A percentile compares a stretch with the other conserved stretches of the same genome.
Conservation (phyloP, 2,329 filamentous ascomycete genomes). For the Penicillium hordei region DNA sequence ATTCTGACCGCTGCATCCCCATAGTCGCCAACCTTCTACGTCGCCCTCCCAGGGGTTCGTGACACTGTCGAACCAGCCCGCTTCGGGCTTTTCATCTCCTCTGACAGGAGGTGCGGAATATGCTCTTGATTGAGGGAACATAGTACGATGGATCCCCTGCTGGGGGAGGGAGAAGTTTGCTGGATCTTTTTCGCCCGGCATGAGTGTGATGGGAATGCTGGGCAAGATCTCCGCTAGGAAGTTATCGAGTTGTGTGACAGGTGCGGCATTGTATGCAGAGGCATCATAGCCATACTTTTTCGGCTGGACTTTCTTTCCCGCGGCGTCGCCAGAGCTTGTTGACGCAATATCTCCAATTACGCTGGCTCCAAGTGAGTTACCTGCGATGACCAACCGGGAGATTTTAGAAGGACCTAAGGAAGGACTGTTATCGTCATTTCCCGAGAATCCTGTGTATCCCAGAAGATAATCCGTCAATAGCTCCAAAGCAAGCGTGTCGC, state of each 20-base stretch:
- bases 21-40: conserved; percentile 82
- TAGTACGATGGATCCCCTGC: conserved; percentile 86
- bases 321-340: conserved; percentile 37
- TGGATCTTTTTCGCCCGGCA: conserved; percentile 81
- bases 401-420: conserved; percentile 54
- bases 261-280: conserved; percentile 79
- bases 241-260: conserved; percentile 77
- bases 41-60: conserved; percentile 95
- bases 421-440: conserved; percentile 52
- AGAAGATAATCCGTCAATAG: conserved; percentile 84
- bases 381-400: conserved; percentile 83
- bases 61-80: conserved; percentile 79
- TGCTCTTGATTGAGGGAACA: conserved; percentile 74
- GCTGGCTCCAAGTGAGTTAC: conserved; percentile 70
- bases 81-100: conserved; percentile 42
- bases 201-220: conserved; percentile 80
- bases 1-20: conserved; percentile 88
- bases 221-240: conserved; percentile 81
- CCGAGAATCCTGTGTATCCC: conserved; percentile 66
- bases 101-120: conserved; percentile 54
- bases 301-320: conserved; percentile 50
- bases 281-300: conserved; percentile 97
- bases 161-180: conserved; percentile 89
- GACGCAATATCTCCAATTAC: conserved; percentile 36
- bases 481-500: conserved; percentile 71